A percentile compares a stretch with the other conserved stretches of the same genome.
These are phyloP conservation scores for Avena eriantha DNA, from an alignment of 176 grass and related monocot genomes.

Conservation along the genomic window DNA sequence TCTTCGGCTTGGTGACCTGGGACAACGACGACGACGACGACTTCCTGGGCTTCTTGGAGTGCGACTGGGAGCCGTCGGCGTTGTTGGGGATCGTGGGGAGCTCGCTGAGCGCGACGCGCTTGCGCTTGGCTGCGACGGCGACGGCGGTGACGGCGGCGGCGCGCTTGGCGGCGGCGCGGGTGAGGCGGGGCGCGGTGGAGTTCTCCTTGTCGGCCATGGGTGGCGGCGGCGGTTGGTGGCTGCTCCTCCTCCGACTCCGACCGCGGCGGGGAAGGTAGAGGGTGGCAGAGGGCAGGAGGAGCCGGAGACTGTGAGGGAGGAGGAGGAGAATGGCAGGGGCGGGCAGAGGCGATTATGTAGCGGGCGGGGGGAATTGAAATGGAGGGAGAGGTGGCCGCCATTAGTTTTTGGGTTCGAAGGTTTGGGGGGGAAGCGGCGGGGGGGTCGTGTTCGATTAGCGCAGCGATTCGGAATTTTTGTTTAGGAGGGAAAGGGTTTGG, in stretches of 20 bases:
- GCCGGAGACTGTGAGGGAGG: not conserved
- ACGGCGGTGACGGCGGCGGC: conserved; percentile 23
- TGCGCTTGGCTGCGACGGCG: conserved; percentile 57
- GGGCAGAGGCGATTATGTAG: conserved; percentile 25
- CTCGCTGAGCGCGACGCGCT: conserved; percentile 66
- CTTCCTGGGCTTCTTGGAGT: conserved; percentile 32
- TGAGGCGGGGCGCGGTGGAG: conserved; percentile 37
- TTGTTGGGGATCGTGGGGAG: conserved; percentile 55
- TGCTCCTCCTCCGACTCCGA: conserved; percentile 47
- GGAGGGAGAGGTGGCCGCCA: conserved; percentile 50
- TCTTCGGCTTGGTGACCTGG: not conserved
- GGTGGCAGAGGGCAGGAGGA: not conserved
- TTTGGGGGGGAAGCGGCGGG: conserved; percentile 9
- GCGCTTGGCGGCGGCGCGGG: conserved; percentile 56
- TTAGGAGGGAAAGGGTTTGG: conserved; percentile 22
- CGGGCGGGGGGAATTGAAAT: not conserved
- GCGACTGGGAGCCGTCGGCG: conserved; percentile 13
- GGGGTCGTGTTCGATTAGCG: conserved; percentile 10
- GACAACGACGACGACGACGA: not conserved
- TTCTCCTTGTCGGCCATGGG: conserved; percentile 64
- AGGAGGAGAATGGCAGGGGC: not conserved
- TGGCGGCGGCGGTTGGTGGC: not conserved
- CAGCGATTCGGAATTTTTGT: conserved; percentile 35
- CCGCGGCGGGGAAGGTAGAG: not conserved
- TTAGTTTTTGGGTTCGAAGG: conserved; percentile 54